These are phyloP conservation scores for Coemansia sp. DNA, from an alignment of 371 early-diverging fungal species.

Conservation along the genomic window DNA sequence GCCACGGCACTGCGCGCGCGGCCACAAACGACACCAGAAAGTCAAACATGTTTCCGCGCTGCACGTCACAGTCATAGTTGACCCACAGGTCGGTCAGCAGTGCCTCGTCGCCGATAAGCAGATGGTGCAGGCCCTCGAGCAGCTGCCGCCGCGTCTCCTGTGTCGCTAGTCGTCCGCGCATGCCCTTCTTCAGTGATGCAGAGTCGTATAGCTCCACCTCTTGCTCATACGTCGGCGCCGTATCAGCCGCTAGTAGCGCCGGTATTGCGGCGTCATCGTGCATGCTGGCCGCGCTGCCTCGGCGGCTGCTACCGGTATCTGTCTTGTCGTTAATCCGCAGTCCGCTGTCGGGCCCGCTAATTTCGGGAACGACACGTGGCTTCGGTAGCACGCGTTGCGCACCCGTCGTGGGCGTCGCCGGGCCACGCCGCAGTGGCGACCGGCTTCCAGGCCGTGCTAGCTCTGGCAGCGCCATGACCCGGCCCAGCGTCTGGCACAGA, in stretches of 20 bases:
- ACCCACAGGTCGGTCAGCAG: conserved; percentile 89
- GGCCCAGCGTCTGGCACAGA: conserved; percentile 42
- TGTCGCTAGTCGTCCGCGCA: conserved; percentile 58
- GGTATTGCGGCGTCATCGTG: conserved; percentile 9
- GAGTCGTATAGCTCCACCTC: conserved; percentile 46
- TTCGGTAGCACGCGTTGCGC: conserved; percentile 10
- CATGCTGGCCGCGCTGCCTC: conserved; percentile 6
- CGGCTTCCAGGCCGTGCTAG: conserved; percentile 35
- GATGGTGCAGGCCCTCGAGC: conserved; percentile 76
- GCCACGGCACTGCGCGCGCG: conserved; percentile 53
- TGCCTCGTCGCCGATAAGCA: conserved; percentile 63
- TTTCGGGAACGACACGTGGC: conserved; percentile 2
- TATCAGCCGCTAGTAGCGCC: conserved; percentile 29
- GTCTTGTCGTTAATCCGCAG: conserved; percentile 15
- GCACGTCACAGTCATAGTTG: conserved; percentile 87
- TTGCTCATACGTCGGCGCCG: conserved; percentile 36
- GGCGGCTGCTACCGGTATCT: conserved; percentile 10
- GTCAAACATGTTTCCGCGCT: conserved; percentile 82
- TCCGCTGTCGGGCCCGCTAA: conserved; percentile 1
- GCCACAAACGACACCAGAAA: conserved; percentile 76
- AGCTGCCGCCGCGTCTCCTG: conserved; percentile 82
- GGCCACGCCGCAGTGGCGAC: conserved; percentile 11
- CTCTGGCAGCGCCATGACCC: conserved; percentile 44
- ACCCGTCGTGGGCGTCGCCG: conserved; percentile 18
- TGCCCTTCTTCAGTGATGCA: conserved; percentile 49